These are phyloP conservation scores for Cystoderma amianthinum DNA, from an alignment of 768 basidiomycete genomes.

Conservation along the genomic window DNA sequence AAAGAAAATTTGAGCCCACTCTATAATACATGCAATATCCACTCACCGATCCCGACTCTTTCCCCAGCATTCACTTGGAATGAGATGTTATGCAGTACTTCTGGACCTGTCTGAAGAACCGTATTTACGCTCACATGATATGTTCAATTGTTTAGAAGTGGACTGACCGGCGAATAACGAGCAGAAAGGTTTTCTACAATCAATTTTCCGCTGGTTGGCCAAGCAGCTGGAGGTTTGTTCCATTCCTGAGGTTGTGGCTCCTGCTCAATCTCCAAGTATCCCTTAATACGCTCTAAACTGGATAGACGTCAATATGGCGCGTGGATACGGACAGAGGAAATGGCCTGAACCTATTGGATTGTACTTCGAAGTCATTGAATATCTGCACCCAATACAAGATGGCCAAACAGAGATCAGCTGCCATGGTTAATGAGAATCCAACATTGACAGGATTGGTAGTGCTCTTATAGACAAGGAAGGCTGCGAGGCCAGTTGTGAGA, in stretches of 20 bases:
- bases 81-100: conserved; percentile 42
- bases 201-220: too few relatives aligned
- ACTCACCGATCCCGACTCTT: conserved; percentile 43
- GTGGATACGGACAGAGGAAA: neutral
- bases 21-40: too few relatives aligned
- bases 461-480: conserved; percentile 42
- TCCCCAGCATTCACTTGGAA: conserved; percentile 45
- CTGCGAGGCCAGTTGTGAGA: conserved; percentile 46
- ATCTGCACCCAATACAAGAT: too few relatives aligned
- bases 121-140: neutral
- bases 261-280: too few relatives aligned
- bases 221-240: conserved; percentile 42
- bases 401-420: too few relatives aligned
- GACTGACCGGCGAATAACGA: conserved; percentile 34
- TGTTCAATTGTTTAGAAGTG: neutral
- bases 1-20: too few relatives aligned
- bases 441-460: conserved; percentile 33
- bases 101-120: conserved; percentile 25
- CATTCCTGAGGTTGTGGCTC: conserved; percentile 33
- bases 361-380: too few relatives aligned
- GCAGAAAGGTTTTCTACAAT: too few relatives aligned
- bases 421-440: too few relatives aligned
- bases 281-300: conserved; percentile 12
- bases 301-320: too few relatives aligned
- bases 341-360: conserved; percentile 31